phyloP scores from a whole-genome alignment of 1,284 basidiomycete genomes.

The Austropuccinia psidii region DNA sequence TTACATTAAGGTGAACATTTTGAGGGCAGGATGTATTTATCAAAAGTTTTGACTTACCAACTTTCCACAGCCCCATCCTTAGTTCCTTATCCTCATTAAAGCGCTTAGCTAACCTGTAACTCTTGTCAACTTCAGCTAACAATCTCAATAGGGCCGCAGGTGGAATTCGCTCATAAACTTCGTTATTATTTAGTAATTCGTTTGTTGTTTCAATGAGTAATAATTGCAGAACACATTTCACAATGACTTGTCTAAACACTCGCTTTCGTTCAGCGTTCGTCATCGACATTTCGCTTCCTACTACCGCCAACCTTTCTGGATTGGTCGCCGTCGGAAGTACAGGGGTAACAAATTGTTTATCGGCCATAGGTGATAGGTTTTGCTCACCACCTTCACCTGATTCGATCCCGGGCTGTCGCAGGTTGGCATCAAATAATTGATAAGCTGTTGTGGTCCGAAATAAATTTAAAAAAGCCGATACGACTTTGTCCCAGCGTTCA shows the following conservation, averaged over 20 bases:
- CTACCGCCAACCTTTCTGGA: no score
- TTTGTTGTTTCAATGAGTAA: conserved; percentile 96
- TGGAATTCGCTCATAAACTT: conserved; percentile 89
- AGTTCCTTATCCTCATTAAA: conserved; percentile 99
- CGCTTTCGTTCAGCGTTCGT: conserved; percentile 66
- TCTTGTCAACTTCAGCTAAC: conserved; percentile 90
- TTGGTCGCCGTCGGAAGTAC: conserved; percentile 54
- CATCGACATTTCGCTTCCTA: conserved; percentile 32
- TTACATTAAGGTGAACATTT: neutral
- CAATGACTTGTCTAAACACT: conserved; percentile 97
- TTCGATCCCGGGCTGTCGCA: conserved; percentile 57
- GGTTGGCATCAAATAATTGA: conserved; percentile 85
- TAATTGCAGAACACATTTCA: conserved; percentile 97
- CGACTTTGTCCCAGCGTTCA: conserved; percentile 81
- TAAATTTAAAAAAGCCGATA: conserved; percentile 85
- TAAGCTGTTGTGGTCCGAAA: conserved; percentile 97
- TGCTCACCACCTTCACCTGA: conserved; percentile 33
- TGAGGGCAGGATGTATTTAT: neutral
- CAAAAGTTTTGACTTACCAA: conserved; percentile 57
- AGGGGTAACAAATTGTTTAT: conserved; percentile 62
- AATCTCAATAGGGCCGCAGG: conserved; percentile 83
- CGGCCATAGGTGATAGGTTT: conserved; percentile 31
- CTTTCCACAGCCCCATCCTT: conserved; percentile 96
- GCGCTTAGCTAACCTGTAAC: conserved; percentile 90
- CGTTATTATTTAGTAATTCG: conserved; percentile 83